Conservation (phyloP, 1,284 basidiomycete genomes). For the Trichosporon inkin region DNA sequence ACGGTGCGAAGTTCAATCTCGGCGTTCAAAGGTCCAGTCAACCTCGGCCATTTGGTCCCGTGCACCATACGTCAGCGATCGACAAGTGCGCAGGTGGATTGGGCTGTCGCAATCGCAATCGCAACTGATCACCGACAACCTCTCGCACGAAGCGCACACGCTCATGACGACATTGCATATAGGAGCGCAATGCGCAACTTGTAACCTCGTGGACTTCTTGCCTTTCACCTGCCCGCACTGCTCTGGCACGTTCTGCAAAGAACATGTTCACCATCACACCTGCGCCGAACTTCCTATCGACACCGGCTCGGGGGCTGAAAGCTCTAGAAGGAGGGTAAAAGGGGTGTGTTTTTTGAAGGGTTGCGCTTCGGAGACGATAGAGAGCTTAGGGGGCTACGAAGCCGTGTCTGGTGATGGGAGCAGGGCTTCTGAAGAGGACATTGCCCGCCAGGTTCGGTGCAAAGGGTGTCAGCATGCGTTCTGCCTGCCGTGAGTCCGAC, state of each 20-base stretch:
- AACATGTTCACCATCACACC: slow-evolving; percentile 34
- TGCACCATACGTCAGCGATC: neutral
- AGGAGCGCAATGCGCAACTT: slow-evolving; percentile 33
- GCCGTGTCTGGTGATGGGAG: slow-evolving; percentile 6
- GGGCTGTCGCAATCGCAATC: neutral
- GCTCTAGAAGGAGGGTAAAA: slow-evolving; percentile 17
- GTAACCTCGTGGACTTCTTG: slow-evolving; percentile 43
- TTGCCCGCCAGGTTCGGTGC: slow-evolving; percentile 39
- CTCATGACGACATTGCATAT: slow-evolving; percentile 37
- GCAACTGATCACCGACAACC: neutral
- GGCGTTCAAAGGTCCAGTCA: neutral
- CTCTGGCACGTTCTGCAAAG: slow-evolving; percentile 29
- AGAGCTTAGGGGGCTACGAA: slow-evolving; percentile 32
- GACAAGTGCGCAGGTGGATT: neutral
- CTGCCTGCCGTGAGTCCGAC: slow-evolving; percentile 35
- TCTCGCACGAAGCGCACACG: neutral
- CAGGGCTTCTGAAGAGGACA: slow-evolving; percentile 11
- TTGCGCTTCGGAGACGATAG: slow-evolving; percentile 37
- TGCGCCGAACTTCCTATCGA: slow-evolving; percentile 20
- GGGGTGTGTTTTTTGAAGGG: slow-evolving; percentile 26
- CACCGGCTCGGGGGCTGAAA: neutral
- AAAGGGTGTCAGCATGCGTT: slow-evolving; percentile 32
- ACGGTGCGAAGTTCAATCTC: neutral
- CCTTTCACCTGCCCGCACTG: slow-evolving; percentile 38
- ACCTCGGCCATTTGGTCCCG: neutral